These are phyloP conservation scores for Hygrocybe punicea DNA, from an alignment of 768 basidiomycete genomes.

Conservation along the genomic window DNA sequence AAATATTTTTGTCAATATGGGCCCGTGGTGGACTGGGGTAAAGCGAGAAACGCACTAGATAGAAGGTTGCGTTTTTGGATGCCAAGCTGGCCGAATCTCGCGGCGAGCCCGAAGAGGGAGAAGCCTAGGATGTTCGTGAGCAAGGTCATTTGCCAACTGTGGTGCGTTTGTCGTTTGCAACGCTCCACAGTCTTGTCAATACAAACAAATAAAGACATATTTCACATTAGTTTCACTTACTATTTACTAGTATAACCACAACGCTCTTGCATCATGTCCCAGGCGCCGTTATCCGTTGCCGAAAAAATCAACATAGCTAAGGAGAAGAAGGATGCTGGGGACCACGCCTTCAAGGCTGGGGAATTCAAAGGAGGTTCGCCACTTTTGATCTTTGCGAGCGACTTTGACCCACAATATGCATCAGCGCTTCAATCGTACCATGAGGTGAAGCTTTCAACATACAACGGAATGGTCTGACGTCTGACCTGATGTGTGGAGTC, in stretches of 20 bases:
- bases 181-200: too few species aligned
- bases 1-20: neutral
- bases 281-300: neutral
- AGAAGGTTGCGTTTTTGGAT: constrained; percentile 78
- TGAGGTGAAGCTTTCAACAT: constrained; percentile 43
- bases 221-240: neutral
- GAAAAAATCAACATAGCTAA: constrained; percentile 60
- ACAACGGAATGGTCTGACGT: constrained; percentile 7
- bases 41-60: constrained; percentile 59
- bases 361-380: constrained; percentile 53
- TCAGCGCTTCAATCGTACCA: constrained; percentile 72
- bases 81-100: constrained; percentile 81
- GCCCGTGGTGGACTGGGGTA: neutral
- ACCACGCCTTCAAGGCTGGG: constrained; percentile 67
- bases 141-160: constrained; percentile 49
- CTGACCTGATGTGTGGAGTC: constrained; percentile 41
- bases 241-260: neutral
- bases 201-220: neutral
- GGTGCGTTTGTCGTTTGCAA: too few species aligned
- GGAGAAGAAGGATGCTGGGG: constrained; percentile 63
- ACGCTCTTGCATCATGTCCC: neutral
- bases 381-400: too few species aligned
- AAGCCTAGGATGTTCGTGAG: constrained; percentile 72
- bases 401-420: too few species aligned
- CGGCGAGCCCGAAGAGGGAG: constrained; percentile 77